Evolutionary conservation across 73 alveolate genomes (phyloP), one percentile per base, ranked within the genome.

Genomic region (Paramecium tetraurelia): DNA sequence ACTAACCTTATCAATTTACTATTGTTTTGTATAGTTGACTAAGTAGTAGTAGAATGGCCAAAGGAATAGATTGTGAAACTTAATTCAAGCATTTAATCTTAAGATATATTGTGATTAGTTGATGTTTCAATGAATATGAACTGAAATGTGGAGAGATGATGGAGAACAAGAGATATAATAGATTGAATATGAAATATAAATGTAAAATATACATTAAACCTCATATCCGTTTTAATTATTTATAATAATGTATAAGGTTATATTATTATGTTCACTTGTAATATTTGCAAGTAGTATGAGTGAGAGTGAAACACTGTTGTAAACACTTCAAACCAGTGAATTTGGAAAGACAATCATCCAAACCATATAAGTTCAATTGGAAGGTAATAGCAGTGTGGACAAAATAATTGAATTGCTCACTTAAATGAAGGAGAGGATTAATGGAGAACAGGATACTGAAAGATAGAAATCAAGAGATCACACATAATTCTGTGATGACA

Each of bases 391-490:
- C 14, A 33, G 59, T 21, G 58, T 71, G 5, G 86, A 71, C 12
- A 27, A 71, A 22, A 71, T 71, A 31, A 71, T 71, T 21, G 86
- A 33, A 21, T 10, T 29, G 5, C 20, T 71, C 7, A 71, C 58
- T 29, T 38, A 29, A 24, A 71, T 33, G 59, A 71, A 59, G 77
- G 77, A 59, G 11, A 33, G 58, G 31, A 71, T 71, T 11, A 71
- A 71, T 71, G 58, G 27, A 21, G 86, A 71, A 36, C 12, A 71
- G 16, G 86, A 71, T 71, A 12, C 0, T 2, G 86, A 71, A 50
- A 71, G 86, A 36, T 29, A 71, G 58, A 71, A 71, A 20, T 33
- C 59, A 22, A 71, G 86, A 71, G 86, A 71, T 33, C 86, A 71
- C 33, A 71, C 86, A 29, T 14, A 71, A 71, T 71, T 71, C 33